Percentiles rank a stretch among this genome's conserved stretches.
phyloP scores from a whole-genome alignment of 805 yeast species.

The Kuraishia floccosa region DNA sequence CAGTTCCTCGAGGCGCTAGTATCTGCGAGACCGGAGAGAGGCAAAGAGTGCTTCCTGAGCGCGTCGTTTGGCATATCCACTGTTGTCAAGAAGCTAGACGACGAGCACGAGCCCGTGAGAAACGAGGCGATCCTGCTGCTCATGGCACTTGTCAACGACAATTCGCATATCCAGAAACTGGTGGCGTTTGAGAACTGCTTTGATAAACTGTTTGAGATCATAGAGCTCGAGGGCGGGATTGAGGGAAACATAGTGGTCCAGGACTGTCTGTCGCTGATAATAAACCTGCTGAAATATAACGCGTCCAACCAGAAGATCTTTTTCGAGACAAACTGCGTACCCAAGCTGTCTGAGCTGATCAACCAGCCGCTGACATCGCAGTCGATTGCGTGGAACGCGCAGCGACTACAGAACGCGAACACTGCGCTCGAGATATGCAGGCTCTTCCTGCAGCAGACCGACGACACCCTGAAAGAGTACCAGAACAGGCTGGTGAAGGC shows the following conservation, averaged over 20 bases:
- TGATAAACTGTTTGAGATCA: slow-evolving; percentile 68
- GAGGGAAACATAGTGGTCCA: slow-evolving; percentile 85
- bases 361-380: slow-evolving; percentile 43
- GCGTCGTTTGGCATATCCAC: slow-evolving; percentile 75
- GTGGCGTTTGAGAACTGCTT: slow-evolving; percentile 94
- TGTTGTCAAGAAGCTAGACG: slow-evolving; percentile 51
- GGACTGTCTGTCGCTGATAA: slow-evolving; percentile 71
- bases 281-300: slow-evolving; percentile 67
- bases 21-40: slow-evolving; percentile 59
- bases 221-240: slow-evolving; percentile 80
- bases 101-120: slow-evolving; percentile 72
- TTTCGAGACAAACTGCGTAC: slow-evolving; percentile 72
- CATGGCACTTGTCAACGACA: slow-evolving; percentile 71
- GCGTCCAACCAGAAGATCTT: slow-evolving; percentile 85
- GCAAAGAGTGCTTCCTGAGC: slow-evolving; percentile 62
- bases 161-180: slow-evolving; percentile 78
- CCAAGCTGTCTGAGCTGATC: slow-evolving; percentile 50
- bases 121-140: slow-evolving; percentile 81
- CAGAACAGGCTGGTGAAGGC: slow-evolving; percentile 51
- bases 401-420: slow-evolving; percentile 53
- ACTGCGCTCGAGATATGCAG: slow-evolving; percentile 64
- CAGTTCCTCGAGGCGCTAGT: slow-evolving; percentile 80
- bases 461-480: slow-evolving; percentile 45
- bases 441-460: slow-evolving; percentile 63
- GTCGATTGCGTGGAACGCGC: slow-evolving; percentile 66